Evolutionary conservation across 805 yeast species (phyloP), one percentile per base, ranked within the genome.

Genomic region (Cyberlindnera mrakii): DNA sequence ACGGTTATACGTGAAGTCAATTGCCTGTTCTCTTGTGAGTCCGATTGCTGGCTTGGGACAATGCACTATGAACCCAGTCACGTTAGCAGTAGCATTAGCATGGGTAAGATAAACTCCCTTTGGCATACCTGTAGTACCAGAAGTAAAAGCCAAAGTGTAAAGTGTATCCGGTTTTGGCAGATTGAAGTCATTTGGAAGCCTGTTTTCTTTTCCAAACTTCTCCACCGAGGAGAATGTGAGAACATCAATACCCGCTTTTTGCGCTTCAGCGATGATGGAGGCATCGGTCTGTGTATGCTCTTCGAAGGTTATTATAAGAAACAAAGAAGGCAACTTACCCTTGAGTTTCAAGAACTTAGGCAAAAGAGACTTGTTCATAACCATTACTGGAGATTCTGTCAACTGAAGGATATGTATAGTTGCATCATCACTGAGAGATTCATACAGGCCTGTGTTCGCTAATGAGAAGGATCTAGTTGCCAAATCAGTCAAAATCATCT

Each of bases 31-130:
- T 7, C 42, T 31, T 4, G 56, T 40, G 17, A 55, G 37, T n/a
- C 54, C 49, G 13, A 50, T 38, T 2, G 58, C 57, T 14, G 61
- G 58, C 32, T 55, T 57, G 6, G 61, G 60, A 30, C 53, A 47
- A 32, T 56, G 56, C 7, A 58, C 50, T 11, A 55, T 49, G 42
- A 55, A 57, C 16, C 57, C 60, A 6, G 64, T 53, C 19, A 60
- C 53, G 42, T 68, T 68, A 23, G 71, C 57, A 11, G 65, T 65
- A 15, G 77, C 70, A 50, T 77, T 79, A 33, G 59, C 61, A 49
- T 83, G 88, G n/a, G 79, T 70, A 45, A 82, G 64, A 39, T 78
- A 75, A 16, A 75, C 84, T 16, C 85, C 85, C 58, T 78, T 78
- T 27, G 85, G 85, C 30, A 71, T 59, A 3, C 83, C 82, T 1